Conservation (phyloP, 768 basidiomycete species). For the Phylloporus sp. region DNA sequence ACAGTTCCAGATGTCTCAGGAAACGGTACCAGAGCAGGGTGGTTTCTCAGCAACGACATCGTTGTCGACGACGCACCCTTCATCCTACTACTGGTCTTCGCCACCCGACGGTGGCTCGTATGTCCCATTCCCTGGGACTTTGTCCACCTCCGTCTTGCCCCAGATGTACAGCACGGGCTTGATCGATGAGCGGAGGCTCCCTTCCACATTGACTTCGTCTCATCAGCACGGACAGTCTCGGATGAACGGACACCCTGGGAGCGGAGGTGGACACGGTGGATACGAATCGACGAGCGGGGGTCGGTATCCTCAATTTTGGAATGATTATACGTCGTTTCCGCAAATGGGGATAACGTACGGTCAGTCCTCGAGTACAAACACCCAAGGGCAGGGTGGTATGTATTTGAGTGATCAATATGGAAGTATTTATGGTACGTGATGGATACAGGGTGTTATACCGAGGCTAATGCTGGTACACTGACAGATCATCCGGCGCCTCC, state of each 20-base stretch:
- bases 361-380: conserved; percentile 2
- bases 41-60: conserved; percentile 7
- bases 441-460: background rate
- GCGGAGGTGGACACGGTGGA: conserved; percentile 14
- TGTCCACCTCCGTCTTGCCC: conserved; percentile 72
- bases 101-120: conserved; percentile 29
- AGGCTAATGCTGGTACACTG: background rate
- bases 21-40: conserved; percentile 5
- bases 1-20: conserved; percentile 14
- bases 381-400: conserved; percentile 19
- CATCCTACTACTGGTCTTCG: conserved; percentile 45
- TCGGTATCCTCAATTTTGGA: conserved; percentile 54
- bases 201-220: conserved; percentile 7
- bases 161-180: conserved; percentile 75
- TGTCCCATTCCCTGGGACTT: conserved; percentile 39
- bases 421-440: conserved; percentile 27
- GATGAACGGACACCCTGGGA: conserved; percentile 10
- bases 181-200: conserved; percentile 45
- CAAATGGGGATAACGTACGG: conserved; percentile 44
- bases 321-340: conserved; percentile 50
- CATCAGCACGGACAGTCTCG: conserved; percentile 20
- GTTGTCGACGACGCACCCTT: conserved; percentile 9
- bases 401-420: conserved; percentile 22
- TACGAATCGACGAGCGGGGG: conserved; percentile 20
- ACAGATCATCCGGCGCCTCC: conserved; percentile 12